These are phyloP conservation scores for Neofusicoccum cordaticola DNA, from an alignment of 2,329 filamentous ascomycete species.

Conservation along the genomic window DNA sequence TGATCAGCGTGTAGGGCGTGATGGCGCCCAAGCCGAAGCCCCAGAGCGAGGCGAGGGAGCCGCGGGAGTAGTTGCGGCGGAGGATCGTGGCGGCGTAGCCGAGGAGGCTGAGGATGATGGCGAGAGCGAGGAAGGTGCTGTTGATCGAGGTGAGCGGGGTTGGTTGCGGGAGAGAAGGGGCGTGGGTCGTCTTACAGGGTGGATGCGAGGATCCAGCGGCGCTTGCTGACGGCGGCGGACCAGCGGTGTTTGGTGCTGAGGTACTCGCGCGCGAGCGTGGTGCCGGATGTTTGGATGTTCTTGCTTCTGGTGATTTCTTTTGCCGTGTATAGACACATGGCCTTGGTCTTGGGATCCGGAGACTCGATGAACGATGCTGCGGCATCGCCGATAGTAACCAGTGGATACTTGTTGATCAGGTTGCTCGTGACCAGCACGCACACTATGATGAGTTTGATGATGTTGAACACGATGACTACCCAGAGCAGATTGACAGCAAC, in stretches of 20 bases:
- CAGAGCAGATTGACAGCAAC: background rate
- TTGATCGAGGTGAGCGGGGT: background rate
- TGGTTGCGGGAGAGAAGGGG: background rate
- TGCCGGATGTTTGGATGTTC: background rate
- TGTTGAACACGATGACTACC: background rate
- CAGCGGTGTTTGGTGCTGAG: background rate
- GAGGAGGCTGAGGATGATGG: background rate
- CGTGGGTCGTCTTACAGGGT: background rate
- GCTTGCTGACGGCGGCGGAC: background rate
- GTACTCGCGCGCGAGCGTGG: background rate
- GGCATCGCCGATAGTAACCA: slow-evolving; percentile 27
- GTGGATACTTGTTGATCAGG: slow-evolving; percentile 13
- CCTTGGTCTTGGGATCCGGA: slow-evolving; percentile 17
- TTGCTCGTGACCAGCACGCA: background rate
- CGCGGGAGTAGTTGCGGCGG: background rate
- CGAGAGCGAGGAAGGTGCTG: background rate
- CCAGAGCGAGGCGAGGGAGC: background rate
- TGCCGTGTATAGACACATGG: slow-evolving; percentile 18
- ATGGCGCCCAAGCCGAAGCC: background rate
- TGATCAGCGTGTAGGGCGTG: background rate
- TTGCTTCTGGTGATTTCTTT: background rate
- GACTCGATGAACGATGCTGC: slow-evolving; percentile 23
- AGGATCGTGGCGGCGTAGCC: background rate
- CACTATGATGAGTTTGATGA: background rate
- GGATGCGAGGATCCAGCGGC: background rate